Evolutionary conservation across 2,329 filamentous ascomycete species (phyloP), one percentile per base, ranked within the genome.

Genomic region (Tolypocladium inflatum): DNA sequence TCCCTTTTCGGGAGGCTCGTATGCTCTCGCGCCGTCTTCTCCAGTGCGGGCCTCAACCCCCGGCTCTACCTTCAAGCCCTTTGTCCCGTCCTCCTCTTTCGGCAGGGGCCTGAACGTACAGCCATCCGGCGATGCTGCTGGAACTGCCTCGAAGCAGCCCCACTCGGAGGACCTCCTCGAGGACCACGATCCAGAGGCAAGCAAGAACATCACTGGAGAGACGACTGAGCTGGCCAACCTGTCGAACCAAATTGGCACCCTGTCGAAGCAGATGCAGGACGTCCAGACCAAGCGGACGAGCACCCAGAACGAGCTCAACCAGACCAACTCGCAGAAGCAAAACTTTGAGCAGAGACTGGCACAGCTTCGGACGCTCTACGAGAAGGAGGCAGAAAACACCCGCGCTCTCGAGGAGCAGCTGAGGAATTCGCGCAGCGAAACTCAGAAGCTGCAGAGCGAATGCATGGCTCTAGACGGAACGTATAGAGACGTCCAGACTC

Each of bases 251-350:
- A 91, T 99, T 63, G 87, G 91, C 38, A 93, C 89, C 2, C 76
- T 99, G 57, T 89, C 92, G 0, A 95, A 88, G 68, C 91, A 99
- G 74, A 96, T 96, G 85, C 91, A 96, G 69, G 91, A 93, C 64
- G 88, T 96, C 2, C 91, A 96, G 70, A 84, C 81, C 39, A 93
- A 96, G 74, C 88, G 91, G 62, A 82, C 78, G 6, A 83, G 84
- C 2, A 88, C 89, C 0, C 91, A 97, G 71, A 87, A 88, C 63
- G 90, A 96, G 59, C 76, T 97, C 55, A 89, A 82, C 61, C 90
- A 92, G 67, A 87, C 89, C 38, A 90, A 82, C 55, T 85, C 87
- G 15, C 92, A 97, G 71, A 97, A 97, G 77, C 88, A 89, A 66
- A 93, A 96, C 68, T 93, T 99, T 64, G 94, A 99, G 76, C 80